Evolutionary conservation across 257 asterid species (phyloP), one percentile per base, ranked within the genome.

Genomic region (Misopates orontium): DNA sequence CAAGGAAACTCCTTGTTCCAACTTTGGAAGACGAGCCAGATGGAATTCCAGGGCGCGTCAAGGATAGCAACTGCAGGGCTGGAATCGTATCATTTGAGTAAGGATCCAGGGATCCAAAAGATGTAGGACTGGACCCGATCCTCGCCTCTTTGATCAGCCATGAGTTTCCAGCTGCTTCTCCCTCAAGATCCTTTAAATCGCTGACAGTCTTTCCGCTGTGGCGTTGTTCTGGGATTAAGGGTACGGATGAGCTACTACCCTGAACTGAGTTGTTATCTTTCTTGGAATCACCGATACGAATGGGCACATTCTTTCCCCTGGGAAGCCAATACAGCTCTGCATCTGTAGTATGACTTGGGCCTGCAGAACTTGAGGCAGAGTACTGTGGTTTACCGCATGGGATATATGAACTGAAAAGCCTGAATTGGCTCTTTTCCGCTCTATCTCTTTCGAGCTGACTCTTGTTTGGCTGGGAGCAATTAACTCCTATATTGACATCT

Each of bases 11-110:
- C 48, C 72, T 73, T 6, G 77, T 16, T 36, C 82, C 90, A 31
- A 75, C 48, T 66, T 77, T 66, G 67, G 69, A 32, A 1, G 88
- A 78, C 44, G 85, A 39, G 42, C 64, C 57, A 0, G 88, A 71
- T 21, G 66, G 65, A 28, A 79, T 69, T 39, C 81, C 64, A 50
- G 73, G 85, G 62, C 89, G 84, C 96, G 85, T 89, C 75, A 89
- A 73, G 48, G 90, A 85, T 14, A 89, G 81, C 77, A 91, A 62
- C 64, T 87, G 92, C 95, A 91, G 73, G 22, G 96, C 95, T 10
- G 90, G 96, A 71, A 89, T 92, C 16, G 83, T 79, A 11, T 87
- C 89, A 12, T 87, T 85, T 12, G 78, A 67, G 67, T 84, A 84
- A 56, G 84, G 70, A 68, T 85, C 95, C 40, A 74, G 48, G 9